Conservation (phyloP, 2,329 filamentous ascomycete species). For the Byssoonygena ceratinophila region DNA sequence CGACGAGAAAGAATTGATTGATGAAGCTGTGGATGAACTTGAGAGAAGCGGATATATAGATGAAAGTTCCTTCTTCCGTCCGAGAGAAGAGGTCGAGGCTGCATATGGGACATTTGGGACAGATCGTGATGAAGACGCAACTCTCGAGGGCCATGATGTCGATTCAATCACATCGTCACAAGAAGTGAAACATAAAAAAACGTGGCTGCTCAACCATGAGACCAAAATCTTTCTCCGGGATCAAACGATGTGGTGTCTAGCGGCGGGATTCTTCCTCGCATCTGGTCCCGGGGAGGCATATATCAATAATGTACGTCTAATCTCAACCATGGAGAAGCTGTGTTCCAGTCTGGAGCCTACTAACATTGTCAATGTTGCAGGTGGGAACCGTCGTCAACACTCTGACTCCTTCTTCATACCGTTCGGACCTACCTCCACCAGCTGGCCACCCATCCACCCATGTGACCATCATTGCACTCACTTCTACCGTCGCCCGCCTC, state of each 20-base stretch:
- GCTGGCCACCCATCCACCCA: conserved; percentile 65
- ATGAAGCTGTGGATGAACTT: conserved; percentile 80
- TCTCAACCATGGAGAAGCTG: not conserved
- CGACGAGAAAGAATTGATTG: conserved; percentile 59
- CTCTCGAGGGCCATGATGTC: conserved; percentile 17
- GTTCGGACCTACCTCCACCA: conserved; percentile 37
- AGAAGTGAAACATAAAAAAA: conserved; percentile 63
- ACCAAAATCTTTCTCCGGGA: conserved; percentile 76
- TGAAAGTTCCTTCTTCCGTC: conserved; percentile 59
- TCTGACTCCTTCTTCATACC: conserved; percentile 55
- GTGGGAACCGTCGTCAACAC: conserved; percentile 87
- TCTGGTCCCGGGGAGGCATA: conserved; percentile 95
- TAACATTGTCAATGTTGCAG: conserved; percentile 20
- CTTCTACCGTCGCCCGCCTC: conserved; percentile 83
- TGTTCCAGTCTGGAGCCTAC: not conserved
- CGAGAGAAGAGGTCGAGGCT: conserved; percentile 38
- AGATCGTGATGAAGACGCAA: conserved; percentile 36
- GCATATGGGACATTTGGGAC: conserved; percentile 37
- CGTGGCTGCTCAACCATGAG: conserved; percentile 82
- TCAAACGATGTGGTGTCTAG: conserved; percentile 91
- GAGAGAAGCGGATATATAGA: conserved; percentile 76
- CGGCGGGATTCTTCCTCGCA: conserved; percentile 81
- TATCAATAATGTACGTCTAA: conserved; percentile 63
- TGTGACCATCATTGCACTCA: conserved; percentile 82
- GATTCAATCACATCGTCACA: conserved; percentile 28